Conservation (phyloP, 2,329 filamentous ascomycete species). For the Pseudovirgaria hyperparasitica region DNA sequence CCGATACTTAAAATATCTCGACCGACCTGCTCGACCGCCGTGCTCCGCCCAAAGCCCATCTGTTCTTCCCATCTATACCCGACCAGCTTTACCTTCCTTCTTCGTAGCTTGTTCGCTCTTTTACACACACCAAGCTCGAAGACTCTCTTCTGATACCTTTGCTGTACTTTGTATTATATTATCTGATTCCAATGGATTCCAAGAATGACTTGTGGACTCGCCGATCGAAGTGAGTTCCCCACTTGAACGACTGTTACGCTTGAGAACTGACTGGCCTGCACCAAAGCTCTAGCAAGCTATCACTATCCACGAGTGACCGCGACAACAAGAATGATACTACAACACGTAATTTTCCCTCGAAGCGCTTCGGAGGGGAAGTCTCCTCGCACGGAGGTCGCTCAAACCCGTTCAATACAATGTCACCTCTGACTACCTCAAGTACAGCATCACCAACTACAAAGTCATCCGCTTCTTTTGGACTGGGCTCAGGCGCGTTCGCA, state of each 20-base stretch:
- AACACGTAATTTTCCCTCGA: slow-evolving; percentile 52
- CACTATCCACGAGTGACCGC: slow-evolving; percentile 61
- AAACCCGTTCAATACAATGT: slow-evolving; percentile 68
- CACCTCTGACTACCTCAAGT: slow-evolving; percentile 51
- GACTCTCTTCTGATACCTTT: slow-evolving; percentile 5
- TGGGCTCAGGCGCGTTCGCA: slow-evolving; percentile 91
- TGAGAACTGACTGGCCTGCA: slow-evolving; percentile 16
- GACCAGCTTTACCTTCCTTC: slow-evolving; percentile 14
- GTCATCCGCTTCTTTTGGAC: slow-evolving; percentile 79
- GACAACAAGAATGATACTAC: slow-evolving; percentile 40
- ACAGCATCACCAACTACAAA: slow-evolving; percentile 63
- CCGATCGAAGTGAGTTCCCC: slow-evolving; percentile 59
- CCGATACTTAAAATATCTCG: slow-evolving; percentile 3
- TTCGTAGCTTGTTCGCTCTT: slow-evolving; percentile 23
- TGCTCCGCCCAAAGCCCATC: slow-evolving; percentile 2
- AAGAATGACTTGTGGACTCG: slow-evolving; percentile 55
- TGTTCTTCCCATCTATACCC: not conserved
- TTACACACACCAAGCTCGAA: slow-evolving; percentile 19
- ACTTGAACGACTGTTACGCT: slow-evolving; percentile 6
- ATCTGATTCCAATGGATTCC: slow-evolving; percentile 25
- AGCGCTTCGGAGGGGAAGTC: slow-evolving; percentile 61
- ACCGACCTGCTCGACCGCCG: slow-evolving; percentile 1
- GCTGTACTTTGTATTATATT: slow-evolving; percentile 6
- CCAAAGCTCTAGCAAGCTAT: slow-evolving; percentile 73
- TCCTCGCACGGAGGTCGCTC: slow-evolving; percentile 61